A percentile compares a stretch with the other conserved stretches of the same genome.
Conservation (phyloP, 345 rosid species). For the Capsella bursapastoris region DNA sequence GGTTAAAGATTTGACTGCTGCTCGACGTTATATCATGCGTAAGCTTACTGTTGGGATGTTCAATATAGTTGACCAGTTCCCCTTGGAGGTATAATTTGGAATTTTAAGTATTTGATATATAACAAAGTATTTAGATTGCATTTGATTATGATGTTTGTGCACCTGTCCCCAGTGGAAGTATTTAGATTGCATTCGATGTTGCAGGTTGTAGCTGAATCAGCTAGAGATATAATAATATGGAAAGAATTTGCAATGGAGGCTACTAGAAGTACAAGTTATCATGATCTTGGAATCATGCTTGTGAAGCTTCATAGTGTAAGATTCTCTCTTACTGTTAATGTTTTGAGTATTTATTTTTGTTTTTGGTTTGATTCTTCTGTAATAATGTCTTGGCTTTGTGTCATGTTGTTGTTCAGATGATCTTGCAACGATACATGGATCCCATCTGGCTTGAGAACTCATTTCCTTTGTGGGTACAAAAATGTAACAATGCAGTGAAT, state of each 20-base stretch:
- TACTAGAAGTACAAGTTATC: slow-evolving; percentile 76
- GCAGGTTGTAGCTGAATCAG: slow-evolving; percentile 80
- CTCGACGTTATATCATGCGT: slow-evolving; percentile 79
- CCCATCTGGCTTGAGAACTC: slow-evolving; percentile 68
- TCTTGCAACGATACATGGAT: slow-evolving; percentile 63
- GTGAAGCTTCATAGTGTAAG: slow-evolving; percentile 83
- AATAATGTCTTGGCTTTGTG: slow-evolving; percentile 16
- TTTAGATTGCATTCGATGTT: slow-evolving; percentile 29
- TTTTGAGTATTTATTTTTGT: not conserved
- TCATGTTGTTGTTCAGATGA: slow-evolving; percentile 63
- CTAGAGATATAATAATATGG: slow-evolving; percentile 79
- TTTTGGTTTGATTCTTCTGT: not conserved
- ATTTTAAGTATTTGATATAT: not conserved
- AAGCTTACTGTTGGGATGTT: slow-evolving; percentile 89
- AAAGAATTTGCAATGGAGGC: slow-evolving; percentile 94
- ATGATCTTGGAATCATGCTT: slow-evolving; percentile 89
- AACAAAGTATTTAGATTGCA: slow-evolving; percentile 3
- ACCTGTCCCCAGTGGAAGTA: too few relatives aligned
- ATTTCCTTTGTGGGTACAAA: slow-evolving; percentile 68
- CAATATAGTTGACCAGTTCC: slow-evolving; percentile 86
- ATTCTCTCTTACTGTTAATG: slow-evolving; percentile 25
- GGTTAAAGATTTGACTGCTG: slow-evolving; percentile 85
- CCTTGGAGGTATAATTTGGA: slow-evolving; percentile 59
- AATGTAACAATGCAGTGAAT: slow-evolving; percentile 65
- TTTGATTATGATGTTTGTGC: slow-evolving; percentile 1